Evolutionary conservation across 352 stramenopile species (phyloP).

Genomic region (Pythium periplocum): DNA sequence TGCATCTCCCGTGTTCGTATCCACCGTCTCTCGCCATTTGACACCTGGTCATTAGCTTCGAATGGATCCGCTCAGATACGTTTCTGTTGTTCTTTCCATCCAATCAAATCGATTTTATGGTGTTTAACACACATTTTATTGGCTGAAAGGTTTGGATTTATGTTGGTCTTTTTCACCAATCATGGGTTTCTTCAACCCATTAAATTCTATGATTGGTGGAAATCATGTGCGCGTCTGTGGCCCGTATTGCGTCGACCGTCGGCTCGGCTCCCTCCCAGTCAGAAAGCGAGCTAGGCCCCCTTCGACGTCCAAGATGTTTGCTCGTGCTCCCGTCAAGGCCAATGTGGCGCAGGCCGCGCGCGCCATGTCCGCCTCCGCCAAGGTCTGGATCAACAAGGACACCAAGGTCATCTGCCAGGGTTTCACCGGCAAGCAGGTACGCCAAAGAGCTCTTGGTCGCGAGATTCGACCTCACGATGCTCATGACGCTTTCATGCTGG

Average conservation of each 20-base stretch:
- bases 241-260: slow-evolving; percentile 5
- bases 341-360: slow-evolving; percentile 35
- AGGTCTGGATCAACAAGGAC: slow-evolving; percentile 99
- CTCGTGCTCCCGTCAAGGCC: slow-evolving; percentile 33
- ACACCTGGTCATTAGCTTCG: too few species aligned
- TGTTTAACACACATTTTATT: slow-evolving; percentile 3
- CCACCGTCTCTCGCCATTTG: too few species aligned
- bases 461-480: slow-evolving; percentile 1
- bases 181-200: slow-evolving; percentile 10
- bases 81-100: background rate
- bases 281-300: background rate
- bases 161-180: slow-evolving; percentile 19
- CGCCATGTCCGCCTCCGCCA: slow-evolving; percentile 93
- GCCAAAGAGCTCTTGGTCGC: slow-evolving; percentile 5
- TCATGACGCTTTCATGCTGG: too few species aligned
- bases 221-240: slow-evolving; percentile 17
- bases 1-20: too few species aligned
- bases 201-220: slow-evolving; percentile 10
- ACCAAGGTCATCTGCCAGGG: slow-evolving; percentile 99
- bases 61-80: too few species aligned
- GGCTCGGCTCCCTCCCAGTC: background rate
- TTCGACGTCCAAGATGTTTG: slow-evolving; percentile 38
- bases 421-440: slow-evolving; percentile 99
- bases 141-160: background rate
- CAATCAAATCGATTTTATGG: slow-evolving; percentile 2